Conservation (phyloP, 2,329 filamentous ascomycete species). For the Chalara sp. region DNA sequence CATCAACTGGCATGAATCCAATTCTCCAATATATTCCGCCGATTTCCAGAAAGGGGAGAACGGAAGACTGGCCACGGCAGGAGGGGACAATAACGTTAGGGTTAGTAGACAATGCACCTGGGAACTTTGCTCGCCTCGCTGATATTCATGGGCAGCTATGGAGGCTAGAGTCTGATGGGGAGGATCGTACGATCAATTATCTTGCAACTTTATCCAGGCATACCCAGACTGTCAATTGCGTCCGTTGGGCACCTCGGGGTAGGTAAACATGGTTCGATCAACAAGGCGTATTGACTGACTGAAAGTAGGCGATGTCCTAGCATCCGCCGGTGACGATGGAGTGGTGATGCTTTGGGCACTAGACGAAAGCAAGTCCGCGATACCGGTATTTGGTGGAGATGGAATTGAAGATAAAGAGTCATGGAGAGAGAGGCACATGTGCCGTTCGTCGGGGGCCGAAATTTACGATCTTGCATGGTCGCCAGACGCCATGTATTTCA, state of each 20-base stretch:
- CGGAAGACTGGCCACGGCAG: conserved; percentile 84
- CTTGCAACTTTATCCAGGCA: conserved; percentile 88
- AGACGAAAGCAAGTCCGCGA: conserved; percentile 59
- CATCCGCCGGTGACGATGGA: conserved; percentile 93
- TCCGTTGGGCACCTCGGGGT: conserved; percentile 93
- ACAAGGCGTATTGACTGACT: conserved; percentile 5
- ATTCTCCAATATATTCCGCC: conserved; percentile 92
- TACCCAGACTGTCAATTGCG: conserved; percentile 95
- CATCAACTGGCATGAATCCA: conserved; percentile 98
- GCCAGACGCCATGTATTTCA: conserved; percentile 92
- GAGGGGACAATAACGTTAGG: conserved; percentile 93
- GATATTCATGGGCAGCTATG: conserved; percentile 56
- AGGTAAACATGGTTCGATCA: conserved; percentile 22
- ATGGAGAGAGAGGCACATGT: conserved; percentile 98
- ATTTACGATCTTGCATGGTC: conserved; percentile 99
- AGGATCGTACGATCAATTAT: conserved; percentile 85
- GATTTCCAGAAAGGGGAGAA: conserved; percentile 94
- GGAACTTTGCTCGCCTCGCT: not conserved
- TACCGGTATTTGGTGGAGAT: conserved; percentile 71
- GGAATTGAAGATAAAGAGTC: conserved; percentile 88
- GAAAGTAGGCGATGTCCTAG: conserved; percentile 74
- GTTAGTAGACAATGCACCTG: conserved; percentile 37
- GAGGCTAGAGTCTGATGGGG: conserved; percentile 79
- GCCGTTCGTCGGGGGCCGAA: conserved; percentile 85
- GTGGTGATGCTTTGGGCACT: conserved; percentile 97